phyloP scores from a whole-genome alignment of 306 rosid genomes.

The Echinosophora koreensis region DNA sequence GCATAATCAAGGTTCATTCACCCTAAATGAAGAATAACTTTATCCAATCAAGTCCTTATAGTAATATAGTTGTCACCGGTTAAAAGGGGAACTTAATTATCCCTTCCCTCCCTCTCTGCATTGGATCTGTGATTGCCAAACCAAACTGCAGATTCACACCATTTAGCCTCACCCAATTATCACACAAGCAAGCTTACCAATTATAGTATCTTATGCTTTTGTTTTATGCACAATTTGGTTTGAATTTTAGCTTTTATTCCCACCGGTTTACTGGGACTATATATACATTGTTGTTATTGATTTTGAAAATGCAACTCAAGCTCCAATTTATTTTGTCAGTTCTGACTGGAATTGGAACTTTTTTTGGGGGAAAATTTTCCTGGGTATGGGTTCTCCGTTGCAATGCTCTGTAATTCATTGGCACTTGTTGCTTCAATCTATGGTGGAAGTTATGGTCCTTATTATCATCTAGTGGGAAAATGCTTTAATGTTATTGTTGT shows the following conservation, averaged over 20 bases:
- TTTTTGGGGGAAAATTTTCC: too few species aligned
- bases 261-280: neutral
- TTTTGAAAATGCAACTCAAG: neutral
- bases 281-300: neutral
- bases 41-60: too few species aligned
- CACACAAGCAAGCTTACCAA: neutral
- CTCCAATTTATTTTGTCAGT: neutral
- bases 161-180: neutral
- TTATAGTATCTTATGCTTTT: slow-evolving; percentile 5
- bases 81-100: too few species aligned
- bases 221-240: neutral
- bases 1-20: too few species aligned
- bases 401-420: too few species aligned
- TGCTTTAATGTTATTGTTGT: too few species aligned
- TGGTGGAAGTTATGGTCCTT: neutral
- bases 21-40: too few species aligned
- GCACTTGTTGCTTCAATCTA: neutral
- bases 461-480: neutral
- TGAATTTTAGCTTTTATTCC: slow-evolving; percentile 1
- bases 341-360: too few species aligned
- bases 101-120: neutral
- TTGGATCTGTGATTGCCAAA: slow-evolving; percentile 32
- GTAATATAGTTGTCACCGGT: too few species aligned
- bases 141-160: slow-evolving; percentile 1
- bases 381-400: too few species aligned